These are phyloP conservation scores for Macrocystidia cucumis DNA, from an alignment of 1,284 basidiomycete species.

Conservation along the genomic window DNA sequence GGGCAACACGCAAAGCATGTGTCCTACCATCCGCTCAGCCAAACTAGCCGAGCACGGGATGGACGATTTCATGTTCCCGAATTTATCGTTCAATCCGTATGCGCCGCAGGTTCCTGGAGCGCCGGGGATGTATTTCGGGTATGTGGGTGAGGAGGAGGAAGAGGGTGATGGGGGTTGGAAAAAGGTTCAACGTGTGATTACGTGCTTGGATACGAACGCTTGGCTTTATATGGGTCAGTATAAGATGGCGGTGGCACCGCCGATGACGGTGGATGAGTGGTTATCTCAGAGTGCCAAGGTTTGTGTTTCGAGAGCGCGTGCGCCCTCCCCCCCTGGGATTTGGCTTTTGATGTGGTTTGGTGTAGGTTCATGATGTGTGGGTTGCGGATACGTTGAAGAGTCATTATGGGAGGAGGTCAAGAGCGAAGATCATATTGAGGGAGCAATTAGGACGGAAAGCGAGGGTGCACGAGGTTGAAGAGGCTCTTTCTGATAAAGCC, in stretches of 20 bases:
- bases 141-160: conserved; percentile 1
- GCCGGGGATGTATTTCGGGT: conserved; percentile 16
- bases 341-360: not conserved
- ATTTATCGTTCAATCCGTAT: conserved; percentile 16
- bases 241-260: conserved; percentile 10
- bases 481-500: conserved; percentile 1
- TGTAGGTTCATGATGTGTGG: conserved; percentile 17
- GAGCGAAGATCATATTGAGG: conserved; percentile 13
- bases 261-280: conserved; percentile 26
- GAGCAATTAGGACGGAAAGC: conserved; percentile 12
- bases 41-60: conserved; percentile 11
- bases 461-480: conserved; percentile 10
- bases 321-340: not conserved
- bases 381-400: conserved; percentile 12
- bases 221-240: conserved; percentile 31
- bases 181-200: conserved; percentile 12
- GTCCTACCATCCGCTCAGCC: conserved; percentile 6
- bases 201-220: conserved; percentile 9
- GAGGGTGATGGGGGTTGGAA: conserved; percentile 1
- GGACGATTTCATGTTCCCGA: conserved; percentile 19
- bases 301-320: not conserved
- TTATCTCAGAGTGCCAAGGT: conserved; percentile 11
- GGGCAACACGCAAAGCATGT: conserved; percentile 13
- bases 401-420: conserved; percentile 14
- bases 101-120: conserved; percentile 21